Conservation (phyloP, 2,329 filamentous ascomycete species). For the Colletotrichum scovillei region DNA sequence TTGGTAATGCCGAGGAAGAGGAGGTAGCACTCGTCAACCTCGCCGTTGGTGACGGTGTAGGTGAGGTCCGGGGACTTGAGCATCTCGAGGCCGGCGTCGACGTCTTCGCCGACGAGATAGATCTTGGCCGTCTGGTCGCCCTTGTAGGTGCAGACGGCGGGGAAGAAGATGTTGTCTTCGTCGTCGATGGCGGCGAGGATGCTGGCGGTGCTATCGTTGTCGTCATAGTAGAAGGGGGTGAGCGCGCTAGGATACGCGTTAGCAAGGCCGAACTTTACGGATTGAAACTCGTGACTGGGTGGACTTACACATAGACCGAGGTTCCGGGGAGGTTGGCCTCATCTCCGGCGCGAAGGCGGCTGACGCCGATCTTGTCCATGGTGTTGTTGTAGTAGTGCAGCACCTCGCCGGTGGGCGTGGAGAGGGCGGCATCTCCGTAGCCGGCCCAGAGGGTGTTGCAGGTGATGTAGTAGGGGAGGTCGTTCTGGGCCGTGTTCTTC, state of each 20-base stretch:
- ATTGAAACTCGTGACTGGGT: neutral
- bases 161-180: neutral
- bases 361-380: constrained; percentile 6
- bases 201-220: neutral
- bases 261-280: neutral
- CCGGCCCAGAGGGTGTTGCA: constrained; percentile 5
- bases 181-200: neutral
- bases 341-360: neutral
- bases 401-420: neutral
- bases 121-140: neutral
- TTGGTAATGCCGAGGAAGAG: neutral
- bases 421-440: neutral
- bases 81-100: neutral
- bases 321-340: neutral
- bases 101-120: neutral
- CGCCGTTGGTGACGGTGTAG: neutral
- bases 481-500: neutral
- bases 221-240: neutral
- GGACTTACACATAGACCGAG: neutral
- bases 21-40: neutral
- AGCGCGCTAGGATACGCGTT: neutral
- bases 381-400: constrained; percentile 11
- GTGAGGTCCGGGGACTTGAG: neutral
- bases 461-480: neutral
- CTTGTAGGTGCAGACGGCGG: neutral